Evolutionary conservation across 371 early-diverging fungal species (phyloP).

Genomic region (Conidiobolus incongruus): DNA sequence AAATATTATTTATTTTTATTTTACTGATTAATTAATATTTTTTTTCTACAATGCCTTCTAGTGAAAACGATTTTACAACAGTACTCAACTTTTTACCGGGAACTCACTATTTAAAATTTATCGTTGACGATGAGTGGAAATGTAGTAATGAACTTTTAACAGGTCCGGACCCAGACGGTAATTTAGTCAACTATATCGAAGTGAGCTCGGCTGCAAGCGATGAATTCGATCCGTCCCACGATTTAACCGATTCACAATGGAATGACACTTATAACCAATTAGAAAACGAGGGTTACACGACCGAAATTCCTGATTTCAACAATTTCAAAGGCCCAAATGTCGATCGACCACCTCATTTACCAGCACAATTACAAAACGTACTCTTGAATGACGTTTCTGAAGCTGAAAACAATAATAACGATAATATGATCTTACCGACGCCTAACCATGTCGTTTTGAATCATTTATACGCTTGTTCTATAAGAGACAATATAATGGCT

Average conservation of each 20-base stretch:
- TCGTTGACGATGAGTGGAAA: conserved; percentile 95
- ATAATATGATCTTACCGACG: conserved; percentile 53
- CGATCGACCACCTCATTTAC: conserved; percentile 47
- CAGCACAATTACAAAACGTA: conserved; percentile 81
- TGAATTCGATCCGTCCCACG: conserved; percentile 8
- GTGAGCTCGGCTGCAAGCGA: conserved; percentile 25
- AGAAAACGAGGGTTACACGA: neutral
- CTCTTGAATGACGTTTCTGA: conserved; percentile 53
- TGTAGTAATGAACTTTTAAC: conserved; percentile 76
- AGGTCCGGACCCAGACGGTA: conserved; percentile 83
- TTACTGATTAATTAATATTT: too few relatives aligned
- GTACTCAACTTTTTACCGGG: conserved; percentile 77
- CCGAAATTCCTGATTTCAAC: conserved; percentile 1
- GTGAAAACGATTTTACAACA: conserved; percentile 49
- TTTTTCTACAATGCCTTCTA: too few relatives aligned
- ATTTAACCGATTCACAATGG: conserved; percentile 6
- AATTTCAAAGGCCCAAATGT: neutral
- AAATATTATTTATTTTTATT: too few relatives aligned
- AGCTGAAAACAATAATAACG: conserved; percentile 30
- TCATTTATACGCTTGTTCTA: conserved; percentile 87
- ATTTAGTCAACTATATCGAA: conserved; percentile 83
- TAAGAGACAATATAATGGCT: conserved; percentile 90
- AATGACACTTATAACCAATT: neutral
- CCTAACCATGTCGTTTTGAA: conserved; percentile 88
- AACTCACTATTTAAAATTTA: conserved; percentile 87